Base-by-base conservation (phyloP, 2,329 filamentous ascomycete species). In the Botryotinia globosa region DNA sequence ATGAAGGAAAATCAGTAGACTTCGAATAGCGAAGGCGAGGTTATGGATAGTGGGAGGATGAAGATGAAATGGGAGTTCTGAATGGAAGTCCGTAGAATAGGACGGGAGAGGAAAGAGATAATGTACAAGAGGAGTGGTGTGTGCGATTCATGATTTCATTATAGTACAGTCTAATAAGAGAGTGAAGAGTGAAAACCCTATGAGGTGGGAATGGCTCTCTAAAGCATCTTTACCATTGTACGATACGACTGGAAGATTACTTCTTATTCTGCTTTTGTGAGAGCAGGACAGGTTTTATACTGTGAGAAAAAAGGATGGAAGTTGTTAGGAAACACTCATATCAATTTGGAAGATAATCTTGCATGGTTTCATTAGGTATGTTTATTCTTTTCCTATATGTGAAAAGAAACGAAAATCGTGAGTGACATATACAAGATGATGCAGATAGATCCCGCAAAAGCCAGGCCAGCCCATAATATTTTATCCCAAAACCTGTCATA, bases 401-500 rank as follows among this genome's bases (percentile, higher is more conserved):
- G 54, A 56, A 56, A 44, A 68, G 44, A 72, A 56, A 61, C 39
- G 22, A 18, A 72, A 48, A 65, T 68, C 42, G 44, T 72, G 54
- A 61, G 54, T 61, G 64, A 39, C 63, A 72, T 72, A 61, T 68
- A 72, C 54, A 68, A 72, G 70, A 68, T 44, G 16, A 69, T 69
- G 56, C 67, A 69, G 67, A 42, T 39, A 34, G 20, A 59, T 63
- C 59, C 54, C 59, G 63, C 54, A 68, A 59, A 56, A 32, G 25
- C 63, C 42, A 68, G 39, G 51, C 70, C 63, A 48, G 44, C 39
- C 63, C 63, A 39, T 68, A 51, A 68, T 68, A 29, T 48, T 59
- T 44, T 68, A 62, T 34, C 65, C 34, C 70, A 61, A 39, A n/a
- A 72, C 39, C 54, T 68, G 65, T 61, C 63, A 39, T 72, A 48